phyloP scores from a whole-genome alignment of 2,329 filamentous ascomycete species.

The Cytospora schulzeri region DNA sequence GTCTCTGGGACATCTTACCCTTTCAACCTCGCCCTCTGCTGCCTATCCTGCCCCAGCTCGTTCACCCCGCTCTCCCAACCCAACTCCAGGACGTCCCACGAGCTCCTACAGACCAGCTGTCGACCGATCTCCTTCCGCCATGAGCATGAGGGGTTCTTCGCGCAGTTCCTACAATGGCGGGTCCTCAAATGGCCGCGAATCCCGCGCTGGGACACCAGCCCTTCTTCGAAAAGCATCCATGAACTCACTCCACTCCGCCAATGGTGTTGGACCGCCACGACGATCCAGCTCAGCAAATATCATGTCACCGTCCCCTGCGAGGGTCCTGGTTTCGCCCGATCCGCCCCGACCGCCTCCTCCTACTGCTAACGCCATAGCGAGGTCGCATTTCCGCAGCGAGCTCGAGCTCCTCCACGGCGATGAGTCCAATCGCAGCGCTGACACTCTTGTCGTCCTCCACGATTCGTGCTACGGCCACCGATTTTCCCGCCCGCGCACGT shows the following conservation, averaged over 20 bases:
- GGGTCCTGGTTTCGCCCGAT: slow-evolving; percentile 41
- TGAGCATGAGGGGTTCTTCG: slow-evolving; percentile 42
- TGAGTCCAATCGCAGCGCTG: slow-evolving; percentile 44
- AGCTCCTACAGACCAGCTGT: slow-evolving; percentile 42
- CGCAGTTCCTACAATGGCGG: slow-evolving; percentile 45
- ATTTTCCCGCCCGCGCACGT: slow-evolving; percentile 80
- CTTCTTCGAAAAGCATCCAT: slow-evolving; percentile 59
- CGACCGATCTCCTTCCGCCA: slow-evolving; percentile 43
- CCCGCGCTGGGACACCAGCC: slow-evolving; percentile 51
- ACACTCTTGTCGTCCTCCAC: slow-evolving; percentile 84
- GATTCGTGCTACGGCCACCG: slow-evolving; percentile 95
- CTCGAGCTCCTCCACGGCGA: slow-evolving; percentile 61
- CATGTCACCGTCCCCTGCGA: slow-evolving; percentile 45
- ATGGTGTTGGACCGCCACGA: slow-evolving; percentile 47
- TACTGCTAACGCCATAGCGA: slow-evolving; percentile 62
- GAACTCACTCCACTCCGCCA: slow-evolving; percentile 57
- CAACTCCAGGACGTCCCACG: slow-evolving; percentile 27
- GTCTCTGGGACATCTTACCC: slow-evolving; percentile 49
- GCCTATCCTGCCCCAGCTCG: slow-evolving; percentile 23
- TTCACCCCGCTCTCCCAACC: slow-evolving; percentile 31
- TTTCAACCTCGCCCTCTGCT: slow-evolving; percentile 38
- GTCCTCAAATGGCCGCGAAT: slow-evolving; percentile 41
- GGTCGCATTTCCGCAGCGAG: slow-evolving; percentile 70
- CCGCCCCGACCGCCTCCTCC: slow-evolving; percentile 42
- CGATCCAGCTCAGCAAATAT: slow-evolving; percentile 51